These are phyloP conservation scores for Auriscalpium microsporum DNA, from an alignment of 768 basidiomycete species.

Conservation along the genomic window DNA sequence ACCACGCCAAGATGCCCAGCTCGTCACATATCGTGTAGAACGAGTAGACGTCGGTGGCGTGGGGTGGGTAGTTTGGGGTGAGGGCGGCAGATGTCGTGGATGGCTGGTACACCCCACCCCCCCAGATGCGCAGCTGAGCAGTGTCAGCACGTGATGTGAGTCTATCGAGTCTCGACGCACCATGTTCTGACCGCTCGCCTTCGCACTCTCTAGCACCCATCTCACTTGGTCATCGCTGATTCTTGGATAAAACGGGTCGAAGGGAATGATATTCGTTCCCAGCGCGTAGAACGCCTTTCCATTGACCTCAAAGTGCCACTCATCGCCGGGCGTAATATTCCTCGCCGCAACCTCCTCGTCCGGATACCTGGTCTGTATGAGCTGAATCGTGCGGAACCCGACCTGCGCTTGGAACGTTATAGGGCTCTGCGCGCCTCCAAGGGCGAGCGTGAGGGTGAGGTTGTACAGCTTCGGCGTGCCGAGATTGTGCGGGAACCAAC, in stretches of 20 bases:
- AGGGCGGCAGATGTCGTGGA: conserved; percentile 30
- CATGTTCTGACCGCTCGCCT: conserved; percentile 51
- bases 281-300: conserved; percentile 46
- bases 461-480: conserved; percentile 49
- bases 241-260: conserved; percentile 51
- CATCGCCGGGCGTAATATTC: conserved; percentile 50
- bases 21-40: conserved; percentile 54
- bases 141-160: background rate
- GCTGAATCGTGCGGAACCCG: conserved; percentile 52
- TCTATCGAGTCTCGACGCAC: conserved; percentile 22
- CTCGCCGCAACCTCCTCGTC: conserved; percentile 33
- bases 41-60: conserved; percentile 37
- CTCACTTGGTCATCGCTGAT: conserved; percentile 40
- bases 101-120: conserved; percentile 47
- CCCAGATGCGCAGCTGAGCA: conserved; percentile 48
- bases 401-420: conserved; percentile 35
- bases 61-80: background rate
- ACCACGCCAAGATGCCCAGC: conserved; percentile 53
- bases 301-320: conserved; percentile 55
- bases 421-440: conserved; percentile 12
- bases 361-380: conserved; percentile 41
- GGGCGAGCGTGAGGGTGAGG: conserved; percentile 33
- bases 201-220: conserved; percentile 50
- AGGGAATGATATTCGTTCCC: conserved; percentile 53
- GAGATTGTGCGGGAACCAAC: conserved; percentile 51